Evolutionary conservation across 768 basidiomycete genomes (phyloP).

Genomic region (Lanmaoa rubissima): DNA sequence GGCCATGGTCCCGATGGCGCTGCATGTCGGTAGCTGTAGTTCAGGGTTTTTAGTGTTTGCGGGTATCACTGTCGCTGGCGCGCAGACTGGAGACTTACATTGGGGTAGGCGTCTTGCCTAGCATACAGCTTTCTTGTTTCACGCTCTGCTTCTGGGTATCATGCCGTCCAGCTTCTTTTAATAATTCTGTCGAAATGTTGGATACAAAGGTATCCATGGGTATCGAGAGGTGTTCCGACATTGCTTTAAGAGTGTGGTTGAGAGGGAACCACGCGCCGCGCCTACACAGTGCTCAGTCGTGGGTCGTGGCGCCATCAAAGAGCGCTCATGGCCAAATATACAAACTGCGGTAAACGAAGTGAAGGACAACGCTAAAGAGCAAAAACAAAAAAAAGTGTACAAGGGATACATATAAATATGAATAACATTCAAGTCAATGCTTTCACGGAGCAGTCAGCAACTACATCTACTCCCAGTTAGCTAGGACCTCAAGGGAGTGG

Average conservation of each 20-base stretch:
- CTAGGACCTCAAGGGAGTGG: not conserved
- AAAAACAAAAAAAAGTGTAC: no score
- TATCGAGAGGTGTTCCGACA: conserved; percentile 20
- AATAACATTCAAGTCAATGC: not conserved
- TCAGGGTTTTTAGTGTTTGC: not conserved
- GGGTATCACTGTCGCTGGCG: not conserved
- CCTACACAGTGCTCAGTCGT: not conserved
- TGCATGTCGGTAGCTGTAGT: conserved; percentile 35
- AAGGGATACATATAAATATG: not conserved
- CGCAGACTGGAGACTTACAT: conserved; percentile 13
- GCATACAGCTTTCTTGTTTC: not conserved
- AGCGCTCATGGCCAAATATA: conserved; percentile 12
- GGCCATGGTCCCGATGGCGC: conserved; percentile 43
- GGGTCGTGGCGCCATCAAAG: not conserved
- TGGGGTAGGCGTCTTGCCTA: conserved; percentile 20
- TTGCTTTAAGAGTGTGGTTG: conserved; percentile 1
- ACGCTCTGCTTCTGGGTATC: not conserved
- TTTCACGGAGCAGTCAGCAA: not conserved
- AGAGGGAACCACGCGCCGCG: not conserved
- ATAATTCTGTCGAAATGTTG: not conserved
- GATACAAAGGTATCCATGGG: conserved; percentile 13
- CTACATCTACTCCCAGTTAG: not conserved
- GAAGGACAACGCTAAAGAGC: not conserved
- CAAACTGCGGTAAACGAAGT: not conserved
- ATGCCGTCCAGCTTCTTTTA: not conserved